A percentile compares a stretch with the other conserved stretches of the same genome.
Conservation (phyloP, 805 yeast species). For the Lachancea mirantina region DNA sequence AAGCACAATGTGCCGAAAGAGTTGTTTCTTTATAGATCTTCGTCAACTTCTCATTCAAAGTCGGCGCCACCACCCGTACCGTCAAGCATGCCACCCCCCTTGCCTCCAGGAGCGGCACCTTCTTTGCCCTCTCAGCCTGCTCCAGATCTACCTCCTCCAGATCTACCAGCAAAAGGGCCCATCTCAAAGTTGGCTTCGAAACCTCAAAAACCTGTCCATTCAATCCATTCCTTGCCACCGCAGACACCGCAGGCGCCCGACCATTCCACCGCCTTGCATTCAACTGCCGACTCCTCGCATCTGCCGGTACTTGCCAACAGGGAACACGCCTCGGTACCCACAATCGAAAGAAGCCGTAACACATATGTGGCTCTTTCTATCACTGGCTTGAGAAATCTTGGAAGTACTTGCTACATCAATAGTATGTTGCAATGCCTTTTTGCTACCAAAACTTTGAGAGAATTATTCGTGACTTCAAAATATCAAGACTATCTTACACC, state of each 20-base stretch:
- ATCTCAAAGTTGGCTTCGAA: too few species aligned
- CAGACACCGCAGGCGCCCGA: neutral
- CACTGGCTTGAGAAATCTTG: constrained; percentile 60
- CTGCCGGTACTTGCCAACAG: neutral
- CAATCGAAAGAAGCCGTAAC: constrained; percentile 33
- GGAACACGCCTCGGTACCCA: constrained; percentile 24
- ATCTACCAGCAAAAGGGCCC: too few species aligned
- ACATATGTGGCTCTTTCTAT: constrained; percentile 40
- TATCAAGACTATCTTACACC: constrained; percentile 39
- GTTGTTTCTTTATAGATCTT: constrained; percentile 14
- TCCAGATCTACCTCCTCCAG: too few species aligned
- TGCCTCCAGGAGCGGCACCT: too few species aligned
- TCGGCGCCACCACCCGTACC: constrained; percentile 23
- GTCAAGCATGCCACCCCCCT: constrained; percentile 13
- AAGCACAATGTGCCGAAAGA: constrained; percentile 20
- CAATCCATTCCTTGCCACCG: constrained; percentile 2
- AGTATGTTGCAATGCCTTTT: constrained; percentile 66
- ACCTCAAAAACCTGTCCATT: constrained; percentile 16
- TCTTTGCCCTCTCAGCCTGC: too few species aligned
- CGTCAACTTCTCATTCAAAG: constrained; percentile 1
- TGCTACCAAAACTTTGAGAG: constrained; percentile 44
- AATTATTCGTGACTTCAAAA: constrained; percentile 40
- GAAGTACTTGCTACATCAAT: constrained; percentile 72
- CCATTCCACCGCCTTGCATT: neutral
- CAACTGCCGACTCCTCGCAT: constrained; percentile 4